Evolutionary conservation across 116 monocot species (phyloP).

Genomic region (Zostera marina): DNA sequence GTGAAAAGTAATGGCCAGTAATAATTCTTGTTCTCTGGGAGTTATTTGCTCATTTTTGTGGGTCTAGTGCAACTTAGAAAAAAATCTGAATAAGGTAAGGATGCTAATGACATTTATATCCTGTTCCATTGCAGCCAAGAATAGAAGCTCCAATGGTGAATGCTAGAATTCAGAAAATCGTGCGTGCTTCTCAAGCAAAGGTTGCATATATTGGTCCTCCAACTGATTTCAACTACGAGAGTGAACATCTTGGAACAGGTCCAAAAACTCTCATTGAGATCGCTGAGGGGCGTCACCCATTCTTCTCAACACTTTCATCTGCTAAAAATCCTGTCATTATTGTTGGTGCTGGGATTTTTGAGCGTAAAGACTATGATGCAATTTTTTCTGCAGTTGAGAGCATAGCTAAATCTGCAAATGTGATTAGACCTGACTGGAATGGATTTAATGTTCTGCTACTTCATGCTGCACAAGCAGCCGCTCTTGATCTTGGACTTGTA

Average conservation of each 20-base stretch:
- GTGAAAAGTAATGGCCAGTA: not conserved
- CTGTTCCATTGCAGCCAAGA: slow-evolving; percentile 43
- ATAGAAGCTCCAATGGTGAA: slow-evolving; percentile 96
- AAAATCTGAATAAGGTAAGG: not conserved
- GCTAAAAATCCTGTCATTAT: slow-evolving; percentile 85
- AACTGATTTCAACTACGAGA: slow-evolving; percentile 77
- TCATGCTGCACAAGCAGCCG: slow-evolving; percentile 85
- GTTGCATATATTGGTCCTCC: slow-evolving; percentile 80
- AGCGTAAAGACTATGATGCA: slow-evolving; percentile 62
- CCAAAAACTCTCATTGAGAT: slow-evolving; percentile 72
- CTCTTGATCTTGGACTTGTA: slow-evolving; percentile 81
- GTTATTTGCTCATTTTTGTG: not conserved
- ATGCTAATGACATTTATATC: not conserved
- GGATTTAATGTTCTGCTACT: slow-evolving; percentile 78
- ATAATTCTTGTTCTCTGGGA: not conserved
- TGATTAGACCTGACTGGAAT: slow-evolving; percentile 62
- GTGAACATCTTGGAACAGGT: slow-evolving; percentile 63
- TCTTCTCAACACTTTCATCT: slow-evolving; percentile 54
- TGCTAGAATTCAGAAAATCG: slow-evolving; percentile 83
- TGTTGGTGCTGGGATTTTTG: slow-evolving; percentile 61
- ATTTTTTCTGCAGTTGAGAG: slow-evolving; percentile 45
- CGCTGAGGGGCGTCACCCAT: slow-evolving; percentile 73
- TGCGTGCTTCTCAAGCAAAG: slow-evolving; percentile 70
- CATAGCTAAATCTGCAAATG: slow-evolving; percentile 43
- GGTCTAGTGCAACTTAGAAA: too few relatives aligned